These are phyloP conservation scores for Calocera viscosa DNA, from an alignment of 768 basidiomycete genomes.

Conservation along the genomic window DNA sequence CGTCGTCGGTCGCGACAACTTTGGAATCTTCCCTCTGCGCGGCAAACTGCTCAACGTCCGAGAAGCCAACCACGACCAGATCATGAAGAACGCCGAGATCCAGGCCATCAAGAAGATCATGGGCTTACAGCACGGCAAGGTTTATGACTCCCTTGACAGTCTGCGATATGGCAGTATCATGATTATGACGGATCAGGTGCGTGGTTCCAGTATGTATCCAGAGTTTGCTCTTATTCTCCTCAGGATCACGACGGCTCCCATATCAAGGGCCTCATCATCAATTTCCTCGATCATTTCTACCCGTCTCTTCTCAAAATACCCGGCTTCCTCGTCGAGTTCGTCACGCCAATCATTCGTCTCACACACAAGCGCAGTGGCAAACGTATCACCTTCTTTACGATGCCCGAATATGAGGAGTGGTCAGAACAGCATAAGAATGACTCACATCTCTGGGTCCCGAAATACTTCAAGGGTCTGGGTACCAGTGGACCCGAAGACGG, in stretches of 20 bases:
- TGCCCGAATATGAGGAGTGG: constrained; percentile 95
- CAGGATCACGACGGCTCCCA: constrained; percentile 99
- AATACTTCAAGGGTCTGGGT: constrained; percentile 99
- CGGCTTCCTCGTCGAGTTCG: constrained; percentile 91
- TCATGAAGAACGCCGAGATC: constrained; percentile 97
- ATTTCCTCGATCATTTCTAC: constrained; percentile 93
- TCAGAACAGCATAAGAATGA: constrained; percentile 59
- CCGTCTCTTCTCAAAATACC: constrained; percentile 85
- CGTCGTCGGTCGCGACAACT: constrained; percentile 92
- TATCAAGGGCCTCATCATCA: constrained; percentile 98
- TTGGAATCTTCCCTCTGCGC: constrained; percentile 93
- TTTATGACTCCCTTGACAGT: constrained; percentile 53
- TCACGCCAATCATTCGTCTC: constrained; percentile 94
- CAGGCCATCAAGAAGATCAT: constrained; percentile 97
- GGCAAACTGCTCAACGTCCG: constrained; percentile 96
- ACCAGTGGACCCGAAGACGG: constrained; percentile 84
- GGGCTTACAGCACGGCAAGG: constrained; percentile 88
- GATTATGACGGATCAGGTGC: constrained; percentile 99
- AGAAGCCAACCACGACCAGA: constrained; percentile 89
- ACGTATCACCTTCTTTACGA: constrained; percentile 82
- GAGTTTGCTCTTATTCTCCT: not conserved
- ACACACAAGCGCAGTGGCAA: constrained; percentile 58
- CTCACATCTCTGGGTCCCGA: constrained; percentile 71
- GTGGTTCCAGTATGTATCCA: constrained; percentile 18
- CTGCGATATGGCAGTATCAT: constrained; percentile 89